Base-by-base conservation (phyloP, 345 rosid genomes). In the Gossypium anomalum region DNA sequence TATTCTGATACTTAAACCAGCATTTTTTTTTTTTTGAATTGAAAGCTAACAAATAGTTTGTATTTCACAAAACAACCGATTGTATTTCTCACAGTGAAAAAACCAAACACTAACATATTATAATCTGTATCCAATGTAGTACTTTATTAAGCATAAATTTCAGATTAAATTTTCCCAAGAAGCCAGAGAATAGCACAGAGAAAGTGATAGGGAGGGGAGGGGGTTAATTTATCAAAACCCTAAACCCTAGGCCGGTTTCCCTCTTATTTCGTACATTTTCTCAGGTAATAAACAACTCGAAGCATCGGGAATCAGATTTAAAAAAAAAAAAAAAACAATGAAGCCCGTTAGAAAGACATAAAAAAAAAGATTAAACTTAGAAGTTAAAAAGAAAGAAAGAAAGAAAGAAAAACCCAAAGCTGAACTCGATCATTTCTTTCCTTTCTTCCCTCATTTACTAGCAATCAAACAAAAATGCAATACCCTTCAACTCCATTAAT, bases 141-240 rank as follows among this genome's bases (percentile, higher is more conserved):
- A 7, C 4, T 45, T 22, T 47, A 47, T 19, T 15, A 15, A 48
- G 38, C 56, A 48, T 48, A 23, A 47, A 48, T 15, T 14, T 67
- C 19, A 20, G 10, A 23, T 23, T 48, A 43, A 3, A 6, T 25
- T 68, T 27, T 68, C 43, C 10, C 23, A 25, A 68, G 43, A 48
- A 68, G 22, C 5, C 8, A 47, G 20, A 48, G 9, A 51, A 29
- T 51, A 69, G 16, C 29, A 25, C 1, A 25, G 5, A 48, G 4
- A 10, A 14, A 47, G 67, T 15, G 20, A 38, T 62, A 15, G 8
- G 38, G 38, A 29, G 17, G 19, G 3, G 9, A 6, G 17, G 53
- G 70, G 49, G 16, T 20, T 65, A 19, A n/a, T 41, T 41, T 65
- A 41, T n/a, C 69, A 43, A 66, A 66, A 66, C 53, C 53, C 70